Evolutionary conservation across 2,329 filamentous ascomycete species (phyloP).

Genomic region (Pseudogymnoascus sp.): DNA sequence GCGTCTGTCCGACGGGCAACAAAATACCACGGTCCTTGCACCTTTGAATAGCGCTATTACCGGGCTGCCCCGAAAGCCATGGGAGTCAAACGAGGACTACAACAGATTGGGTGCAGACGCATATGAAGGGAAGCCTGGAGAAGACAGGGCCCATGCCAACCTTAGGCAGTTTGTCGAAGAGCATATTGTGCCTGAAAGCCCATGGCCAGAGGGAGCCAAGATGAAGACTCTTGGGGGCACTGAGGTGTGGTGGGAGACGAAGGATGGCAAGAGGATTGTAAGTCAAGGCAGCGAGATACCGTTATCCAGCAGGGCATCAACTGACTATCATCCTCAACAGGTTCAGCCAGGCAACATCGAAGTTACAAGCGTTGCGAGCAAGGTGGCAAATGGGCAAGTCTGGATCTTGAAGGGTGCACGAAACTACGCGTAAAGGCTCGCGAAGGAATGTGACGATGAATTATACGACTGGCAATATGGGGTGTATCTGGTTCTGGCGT

Average conservation of each 20-base stretch:
- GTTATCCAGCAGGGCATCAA: background rate
- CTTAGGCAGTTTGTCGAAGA: constrained; percentile 76
- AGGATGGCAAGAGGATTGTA: constrained; percentile 61
- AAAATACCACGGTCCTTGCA: constrained; percentile 80
- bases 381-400: constrained; percentile 82
- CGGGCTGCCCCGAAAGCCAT: constrained; percentile 74
- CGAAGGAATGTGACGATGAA: background rate
- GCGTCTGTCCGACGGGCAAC: constrained; percentile 59
- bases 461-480: background rate
- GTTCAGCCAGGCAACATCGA: constrained; percentile 76
- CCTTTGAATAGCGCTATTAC: constrained; percentile 80
- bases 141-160: constrained; percentile 71
- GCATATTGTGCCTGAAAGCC: constrained; percentile 69
- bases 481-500: background rate
- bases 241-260: constrained; percentile 77
- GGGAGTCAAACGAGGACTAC: constrained; percentile 74
- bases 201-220: constrained; percentile 66
- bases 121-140: constrained; percentile 69
- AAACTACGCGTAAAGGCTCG: constrained; percentile 25
- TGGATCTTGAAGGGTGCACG: constrained; percentile 50
- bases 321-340: constrained; percentile 33
- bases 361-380: constrained; percentile 66
- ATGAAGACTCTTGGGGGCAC: constrained; percentile 60
- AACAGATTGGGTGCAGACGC: constrained; percentile 57
- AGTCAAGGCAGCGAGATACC: constrained; percentile 29